phyloP scores from a whole-genome alignment of 331 rosid species.

The Malus hybrid region DNA sequence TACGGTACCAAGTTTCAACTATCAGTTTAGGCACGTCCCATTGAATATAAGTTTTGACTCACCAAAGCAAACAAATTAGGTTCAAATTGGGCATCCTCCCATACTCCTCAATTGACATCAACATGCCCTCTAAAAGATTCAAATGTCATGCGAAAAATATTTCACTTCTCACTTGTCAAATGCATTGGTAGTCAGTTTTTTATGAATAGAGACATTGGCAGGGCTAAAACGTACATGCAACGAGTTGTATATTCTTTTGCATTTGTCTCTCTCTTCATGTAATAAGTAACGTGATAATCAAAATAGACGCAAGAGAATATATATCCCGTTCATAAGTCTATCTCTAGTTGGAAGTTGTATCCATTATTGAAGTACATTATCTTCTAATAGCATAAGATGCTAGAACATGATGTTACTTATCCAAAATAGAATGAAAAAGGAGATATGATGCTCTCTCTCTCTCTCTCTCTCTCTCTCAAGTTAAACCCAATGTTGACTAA shows the following conservation, averaged over 20 bases:
- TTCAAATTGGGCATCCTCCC: neutral
- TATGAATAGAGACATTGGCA: no score
- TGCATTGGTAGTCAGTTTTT: no score
- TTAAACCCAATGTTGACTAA: neutral
- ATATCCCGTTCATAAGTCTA: no score
- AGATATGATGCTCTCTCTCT: neutral
- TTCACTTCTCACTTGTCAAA: neutral
- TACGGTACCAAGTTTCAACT: no score
- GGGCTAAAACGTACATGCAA: no score
- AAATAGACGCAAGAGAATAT: no score
- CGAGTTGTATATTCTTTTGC: no score
- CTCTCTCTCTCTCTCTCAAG: neutral
- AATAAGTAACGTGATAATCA: no score
- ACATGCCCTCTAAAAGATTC: neutral
- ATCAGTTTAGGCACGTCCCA: neutral
- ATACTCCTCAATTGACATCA: neutral
- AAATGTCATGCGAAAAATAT: neutral
- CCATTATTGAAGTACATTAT: constrained; percentile 1
- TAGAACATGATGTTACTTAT: constrained; percentile 3
- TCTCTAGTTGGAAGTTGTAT: neutral
- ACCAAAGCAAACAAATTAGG: constrained; percentile 1
- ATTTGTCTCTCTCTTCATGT: no score
- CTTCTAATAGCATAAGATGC: constrained; percentile 2
- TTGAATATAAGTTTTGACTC: constrained; percentile 4
- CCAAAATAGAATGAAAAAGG: neutral